phyloP scores from a whole-genome alignment of 352 stramenopile genomes.

The Pythium insidiosum region DNA sequence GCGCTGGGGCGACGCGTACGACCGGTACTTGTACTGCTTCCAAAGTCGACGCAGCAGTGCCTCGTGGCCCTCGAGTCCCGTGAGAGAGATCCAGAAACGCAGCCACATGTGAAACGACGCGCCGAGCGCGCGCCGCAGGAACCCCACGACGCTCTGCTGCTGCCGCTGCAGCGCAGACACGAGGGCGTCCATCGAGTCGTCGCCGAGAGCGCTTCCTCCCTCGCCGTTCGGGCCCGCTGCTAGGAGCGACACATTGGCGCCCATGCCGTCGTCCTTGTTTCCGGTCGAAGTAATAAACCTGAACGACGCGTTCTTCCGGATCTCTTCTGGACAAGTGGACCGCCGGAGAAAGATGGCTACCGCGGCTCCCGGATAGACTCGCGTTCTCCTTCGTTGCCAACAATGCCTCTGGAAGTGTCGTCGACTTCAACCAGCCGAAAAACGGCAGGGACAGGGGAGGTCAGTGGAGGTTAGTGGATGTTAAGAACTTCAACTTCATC shows the following conservation, averaged over 20 bases:
- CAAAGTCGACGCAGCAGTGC: slow-evolving; percentile 31
- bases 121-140: slow-evolving; percentile 16
- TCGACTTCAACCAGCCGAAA: slow-evolving; percentile 16
- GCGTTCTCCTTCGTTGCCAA: too few species aligned
- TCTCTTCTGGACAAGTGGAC: too few species aligned
- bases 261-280: too few species aligned
- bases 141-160: slow-evolving; percentile 1
- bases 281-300: too few species aligned
- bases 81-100: slow-evolving; percentile 78
- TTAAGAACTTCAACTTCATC: slow-evolving; percentile 1
- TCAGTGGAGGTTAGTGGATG: slow-evolving; percentile 14
- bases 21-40: slow-evolving; percentile 45
- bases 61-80: slow-evolving; percentile 57
- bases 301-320: too few species aligned
- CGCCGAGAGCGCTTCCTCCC: neutral
- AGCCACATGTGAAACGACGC: slow-evolving; percentile 40
- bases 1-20: slow-evolving; percentile 17
- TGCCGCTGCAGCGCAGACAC: slow-evolving; percentile 13
- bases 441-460: neutral
- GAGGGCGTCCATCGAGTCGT: slow-evolving; percentile 9
- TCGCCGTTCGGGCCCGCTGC: too few species aligned
- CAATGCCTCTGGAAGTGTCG: too few species aligned
- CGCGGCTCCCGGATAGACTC: too few species aligned
- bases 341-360: too few species aligned
- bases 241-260: too few species aligned